Conservation (phyloP, 106 monocot genomes). For the Apostasia ramifera region DNA sequence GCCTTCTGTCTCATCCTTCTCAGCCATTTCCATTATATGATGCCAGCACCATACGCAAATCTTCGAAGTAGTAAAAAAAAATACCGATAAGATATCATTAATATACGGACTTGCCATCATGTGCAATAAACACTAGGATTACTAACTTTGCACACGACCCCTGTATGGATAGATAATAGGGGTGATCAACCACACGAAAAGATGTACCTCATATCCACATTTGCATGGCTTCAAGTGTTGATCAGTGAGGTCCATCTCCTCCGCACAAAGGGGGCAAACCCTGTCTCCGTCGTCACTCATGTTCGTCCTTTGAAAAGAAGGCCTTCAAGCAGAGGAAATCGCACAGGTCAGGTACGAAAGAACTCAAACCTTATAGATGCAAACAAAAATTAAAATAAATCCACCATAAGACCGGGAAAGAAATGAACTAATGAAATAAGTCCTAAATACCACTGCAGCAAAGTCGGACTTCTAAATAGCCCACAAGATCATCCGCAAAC, state of each 20-base stretch:
- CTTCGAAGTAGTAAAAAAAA: constrained; percentile 21
- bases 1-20: constrained; percentile 72
- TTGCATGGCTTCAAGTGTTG: constrained; percentile 87
- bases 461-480: too few species aligned
- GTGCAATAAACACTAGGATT: not conserved
- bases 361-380: too few species aligned
- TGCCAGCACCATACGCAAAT: constrained; percentile 98
- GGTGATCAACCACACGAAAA: not conserved
- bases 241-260: constrained; percentile 93
- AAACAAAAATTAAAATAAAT: too few species aligned
- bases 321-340: too few species aligned
- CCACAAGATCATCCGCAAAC: too few species aligned
- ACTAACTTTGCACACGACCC: not conserved
- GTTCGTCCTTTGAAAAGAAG: constrained; percentile 29
- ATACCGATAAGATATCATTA: not conserved
- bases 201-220: constrained; percentile 80
- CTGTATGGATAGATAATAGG: not conserved
- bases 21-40: constrained; percentile 88
- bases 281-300: constrained; percentile 86
- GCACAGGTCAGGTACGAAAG: too few species aligned
- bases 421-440: too few species aligned
- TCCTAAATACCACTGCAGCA: too few species aligned
- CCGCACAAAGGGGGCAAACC: constrained; percentile 75
- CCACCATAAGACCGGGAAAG: too few species aligned
- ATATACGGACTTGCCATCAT: not conserved